Base-by-base conservation (phyloP, 306 rosid species). In the Cucurbita maxima region DNA sequence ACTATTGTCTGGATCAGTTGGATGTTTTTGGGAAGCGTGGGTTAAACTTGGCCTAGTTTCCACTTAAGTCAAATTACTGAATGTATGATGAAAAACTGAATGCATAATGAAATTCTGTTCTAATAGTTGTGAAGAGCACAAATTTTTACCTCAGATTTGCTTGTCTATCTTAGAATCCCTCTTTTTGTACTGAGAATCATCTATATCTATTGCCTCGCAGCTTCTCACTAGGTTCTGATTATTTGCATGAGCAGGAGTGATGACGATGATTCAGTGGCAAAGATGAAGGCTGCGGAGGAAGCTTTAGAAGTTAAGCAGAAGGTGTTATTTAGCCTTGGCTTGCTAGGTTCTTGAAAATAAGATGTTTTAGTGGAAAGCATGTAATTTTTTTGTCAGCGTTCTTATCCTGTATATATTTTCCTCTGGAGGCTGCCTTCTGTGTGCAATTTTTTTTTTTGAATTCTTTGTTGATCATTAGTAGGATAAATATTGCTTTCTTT, bases 211-310 rank as follows among this genome's bases (percentile, higher is more conserved):
- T 74, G 76, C 53, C 63, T 79, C 52, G 34, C 71, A 61, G 47
- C 79, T 47, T 55, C 73, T 58, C 59, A 80, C 34, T 77, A 13
- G 83, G 76, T 78, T 84, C 73, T 85, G 50, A 41, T 63, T 80
- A 77, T 47, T 80, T 82, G 41, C 80, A 78, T 81, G 78, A 48
- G 78, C 84, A 93, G 98, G 84, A 79, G 86, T 82, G 91, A 90
- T 54, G 98, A 88, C 73, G 55, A 75, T 84, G 98, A 90, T 82
- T 82, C 98, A 38, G 59, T 90, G 34, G 74, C 82, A 16, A 89
- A 78, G 83, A 94, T 90, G 98, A 84, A 82, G 88, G 96, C 92
- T 79, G 85, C 98, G 63, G 94, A 87, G 87, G 88, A 87, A 61
- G 95, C 97, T 52, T 76, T 94, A 74, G 90, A 87, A 82, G 92